Evolutionary conservation across 1,284 basidiomycete genomes (phyloP).

Genomic region (Wolfiporia cocos): DNA sequence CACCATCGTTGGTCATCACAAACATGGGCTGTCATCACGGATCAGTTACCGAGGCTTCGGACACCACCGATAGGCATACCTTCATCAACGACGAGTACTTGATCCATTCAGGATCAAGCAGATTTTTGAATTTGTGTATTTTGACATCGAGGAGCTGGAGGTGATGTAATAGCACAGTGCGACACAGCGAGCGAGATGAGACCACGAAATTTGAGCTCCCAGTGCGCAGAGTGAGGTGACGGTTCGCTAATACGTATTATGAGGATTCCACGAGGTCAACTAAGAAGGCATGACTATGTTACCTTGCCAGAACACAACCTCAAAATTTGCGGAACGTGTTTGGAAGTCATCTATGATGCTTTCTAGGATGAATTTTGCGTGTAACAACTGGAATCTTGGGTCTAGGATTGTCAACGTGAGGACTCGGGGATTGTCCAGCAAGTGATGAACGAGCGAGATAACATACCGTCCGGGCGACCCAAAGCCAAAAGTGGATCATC

Average conservation of each 20-base stretch:
- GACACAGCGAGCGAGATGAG: conserved; percentile 45
- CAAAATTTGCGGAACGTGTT: conserved; percentile 48
- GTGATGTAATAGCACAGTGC: conserved; percentile 45
- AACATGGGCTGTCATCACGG: conserved; percentile 53
- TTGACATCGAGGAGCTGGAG: conserved; percentile 33
- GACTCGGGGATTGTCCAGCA: too few relatives aligned
- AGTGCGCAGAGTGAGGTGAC: conserved; percentile 34
- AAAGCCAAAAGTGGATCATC: conserved; percentile 53
- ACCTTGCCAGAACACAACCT: conserved; percentile 61
- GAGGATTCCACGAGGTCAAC: background rate
- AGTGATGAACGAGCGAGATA: background rate
- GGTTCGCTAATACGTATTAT: conserved; percentile 28
- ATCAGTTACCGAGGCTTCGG: conserved; percentile 8
- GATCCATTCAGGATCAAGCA: conserved; percentile 43
- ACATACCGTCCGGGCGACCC: conserved; percentile 36
- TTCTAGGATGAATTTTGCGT: conserved; percentile 53
- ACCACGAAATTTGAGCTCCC: conserved; percentile 30
- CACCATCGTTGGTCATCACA: conserved; percentile 51
- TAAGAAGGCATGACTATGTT: background rate
- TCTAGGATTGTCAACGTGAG: conserved; percentile 28
- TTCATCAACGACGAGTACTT: conserved; percentile 36
- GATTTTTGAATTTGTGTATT: conserved; percentile 38
- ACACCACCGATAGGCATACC: too few relatives aligned
- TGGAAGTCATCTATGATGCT: conserved; percentile 40
- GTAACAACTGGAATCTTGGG: conserved; percentile 53